Percentiles rank a stretch among this genome's conserved stretches.
These are phyloP conservation scores for Zygoascus biomembranicola DNA, from an alignment of 805 yeast genomes.

Conservation along the genomic window DNA sequence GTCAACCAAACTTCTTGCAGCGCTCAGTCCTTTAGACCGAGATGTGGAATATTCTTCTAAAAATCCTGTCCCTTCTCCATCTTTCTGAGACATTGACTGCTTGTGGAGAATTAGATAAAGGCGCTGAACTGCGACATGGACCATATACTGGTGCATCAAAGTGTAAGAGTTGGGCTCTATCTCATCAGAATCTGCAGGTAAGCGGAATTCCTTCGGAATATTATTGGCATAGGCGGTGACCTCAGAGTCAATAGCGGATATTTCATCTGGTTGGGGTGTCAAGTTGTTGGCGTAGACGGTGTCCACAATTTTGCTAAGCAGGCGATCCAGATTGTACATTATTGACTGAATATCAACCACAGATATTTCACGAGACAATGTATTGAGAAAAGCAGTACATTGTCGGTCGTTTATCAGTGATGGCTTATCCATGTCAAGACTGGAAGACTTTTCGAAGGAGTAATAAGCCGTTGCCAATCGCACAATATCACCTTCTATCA, in stretches of 20 bases:
- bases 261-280: not conserved
- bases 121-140: not conserved
- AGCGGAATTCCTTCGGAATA: not conserved
- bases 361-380: not conserved
- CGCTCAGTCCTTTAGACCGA: not conserved
- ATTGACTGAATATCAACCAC: not conserved
- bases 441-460: constrained; percentile 2
- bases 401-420: constrained; percentile 1
- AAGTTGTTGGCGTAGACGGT: not conserved
- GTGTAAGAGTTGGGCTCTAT: not conserved
- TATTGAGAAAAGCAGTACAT: not conserved
- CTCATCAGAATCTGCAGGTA: not conserved
- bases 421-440: constrained; percentile 1
- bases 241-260: not conserved
- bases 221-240: not conserved
- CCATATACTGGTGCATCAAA: not conserved
- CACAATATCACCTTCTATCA: not conserved
- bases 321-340: not conserved
- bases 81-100: not conserved
- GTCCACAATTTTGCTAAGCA: not conserved
- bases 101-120: not conserved
- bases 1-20: not conserved
- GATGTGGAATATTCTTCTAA: not conserved
- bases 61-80: not conserved
- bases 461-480: not conserved